Evolutionary conservation across 306 rosid species (phyloP).

Genomic region (Mimosa bimucronata): DNA sequence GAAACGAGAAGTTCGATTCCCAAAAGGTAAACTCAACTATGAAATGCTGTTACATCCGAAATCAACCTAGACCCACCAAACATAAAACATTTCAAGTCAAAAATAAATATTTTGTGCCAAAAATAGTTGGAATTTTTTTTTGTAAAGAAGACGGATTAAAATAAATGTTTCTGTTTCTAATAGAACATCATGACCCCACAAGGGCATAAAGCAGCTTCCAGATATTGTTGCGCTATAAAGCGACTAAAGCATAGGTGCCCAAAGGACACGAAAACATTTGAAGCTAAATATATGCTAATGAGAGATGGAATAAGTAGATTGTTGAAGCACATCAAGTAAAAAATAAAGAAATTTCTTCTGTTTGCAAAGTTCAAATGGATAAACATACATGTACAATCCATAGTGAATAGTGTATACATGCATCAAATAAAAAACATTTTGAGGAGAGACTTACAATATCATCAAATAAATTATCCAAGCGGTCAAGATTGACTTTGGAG

Average conservation of each 20-base stretch:
- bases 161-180: neutral
- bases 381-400: neutral
- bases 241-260: neutral
- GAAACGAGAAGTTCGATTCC: neutral
- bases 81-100: neutral
- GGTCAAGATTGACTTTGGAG: conserved; percentile 67
- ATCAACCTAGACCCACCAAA: neutral
- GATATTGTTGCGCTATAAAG: neutral
- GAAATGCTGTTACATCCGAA: neutral
- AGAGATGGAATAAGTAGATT: no score
- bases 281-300: conserved; percentile 1
- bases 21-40: neutral
- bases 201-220: neutral
- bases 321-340: no score
- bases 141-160: neutral
- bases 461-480: conserved; percentile 53
- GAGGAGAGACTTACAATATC: conserved; percentile 48
- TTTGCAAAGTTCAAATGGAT: conserved; percentile 1
- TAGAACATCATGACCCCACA: neutral
- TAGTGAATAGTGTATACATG: neutral
- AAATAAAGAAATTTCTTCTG: neutral
- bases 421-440: conserved; percentile 27
- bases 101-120: neutral
- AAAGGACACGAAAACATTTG: conserved; percentile 16
- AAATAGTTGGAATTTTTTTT: neutral